These are phyloP conservation scores for Bryum argenteum DNA, from an alignment of 225 moss, liverwort and hornwort species.

Conservation along the genomic window DNA sequence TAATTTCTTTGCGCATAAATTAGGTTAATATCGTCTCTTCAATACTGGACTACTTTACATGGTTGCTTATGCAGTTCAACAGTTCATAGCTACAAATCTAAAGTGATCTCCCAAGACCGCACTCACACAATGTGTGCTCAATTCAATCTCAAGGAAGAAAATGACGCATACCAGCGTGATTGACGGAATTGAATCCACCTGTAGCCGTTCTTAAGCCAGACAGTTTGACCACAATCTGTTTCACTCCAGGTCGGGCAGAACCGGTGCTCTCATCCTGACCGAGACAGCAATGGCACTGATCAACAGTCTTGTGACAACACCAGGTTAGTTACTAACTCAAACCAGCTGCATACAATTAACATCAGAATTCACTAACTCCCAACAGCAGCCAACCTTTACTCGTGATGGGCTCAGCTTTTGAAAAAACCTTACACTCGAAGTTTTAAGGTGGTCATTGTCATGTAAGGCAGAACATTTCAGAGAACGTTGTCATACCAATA, in stretches of 20 bases:
- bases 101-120: too few species aligned
- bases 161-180: slow-evolving; percentile 31
- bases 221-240: slow-evolving; percentile 42
- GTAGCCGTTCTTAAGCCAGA: slow-evolving; percentile 26
- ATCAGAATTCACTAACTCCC: background rate
- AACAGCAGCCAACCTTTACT: background rate
- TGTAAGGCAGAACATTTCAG: too few species aligned
- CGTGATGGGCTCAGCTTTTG: background rate
- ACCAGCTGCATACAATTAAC: background rate
- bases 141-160: slow-evolving; percentile 19
- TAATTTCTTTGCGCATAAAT: background rate
- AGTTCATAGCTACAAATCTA: background rate
- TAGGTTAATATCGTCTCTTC: background rate
- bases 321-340: background rate
- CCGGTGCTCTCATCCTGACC: slow-evolving; percentile 32
- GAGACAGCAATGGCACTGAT: slow-evolving; percentile 18
- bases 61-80: background rate
- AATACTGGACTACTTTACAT: background rate
- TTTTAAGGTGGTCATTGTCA: too few species aligned
- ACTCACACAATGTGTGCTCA: background rate
- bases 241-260: slow-evolving; percentile 38
- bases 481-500: background rate
- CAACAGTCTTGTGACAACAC: background rate
- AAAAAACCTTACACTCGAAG: background rate
- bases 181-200: slow-evolving; percentile 6